A percentile compares a stretch with the other conserved stretches of the same genome.
phyloP scores from a whole-genome alignment of 116 monocot species.

The Phalaenopsis hybrid region DNA sequence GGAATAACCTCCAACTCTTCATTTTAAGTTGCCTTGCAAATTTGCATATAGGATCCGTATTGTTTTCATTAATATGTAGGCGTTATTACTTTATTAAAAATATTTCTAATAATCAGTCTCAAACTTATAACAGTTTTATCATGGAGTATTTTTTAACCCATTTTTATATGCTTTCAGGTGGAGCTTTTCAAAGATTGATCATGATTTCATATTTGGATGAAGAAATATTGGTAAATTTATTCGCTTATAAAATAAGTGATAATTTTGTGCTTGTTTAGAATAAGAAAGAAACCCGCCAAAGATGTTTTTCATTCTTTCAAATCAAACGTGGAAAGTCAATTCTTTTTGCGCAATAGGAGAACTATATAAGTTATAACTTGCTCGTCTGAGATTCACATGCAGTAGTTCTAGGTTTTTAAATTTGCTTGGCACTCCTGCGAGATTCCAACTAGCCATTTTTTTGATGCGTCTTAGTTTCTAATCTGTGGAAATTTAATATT shows the following conservation, averaged over 20 bases:
- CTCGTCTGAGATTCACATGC: not conserved
- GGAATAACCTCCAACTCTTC: not conserved
- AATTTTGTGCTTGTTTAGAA: not conserved
- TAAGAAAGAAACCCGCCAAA: not conserved
- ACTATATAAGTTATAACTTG: not conserved
- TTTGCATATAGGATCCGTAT: not conserved
- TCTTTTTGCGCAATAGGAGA: not conserved
- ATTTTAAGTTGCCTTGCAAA: not conserved
- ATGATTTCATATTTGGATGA: constrained; percentile 98
- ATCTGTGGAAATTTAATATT: too few relatives aligned
- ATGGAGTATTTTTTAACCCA: not conserved
- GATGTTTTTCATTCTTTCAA: not conserved
- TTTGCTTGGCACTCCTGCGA: not conserved
- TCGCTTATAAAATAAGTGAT: not conserved
- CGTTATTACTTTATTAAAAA: not conserved
- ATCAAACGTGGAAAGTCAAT: not conserved
- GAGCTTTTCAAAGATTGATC: constrained; percentile 73
- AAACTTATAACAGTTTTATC: not conserved
- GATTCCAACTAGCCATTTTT: not conserved
- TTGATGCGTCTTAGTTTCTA: not conserved
- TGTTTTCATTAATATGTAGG: not conserved
- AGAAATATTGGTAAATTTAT: constrained; percentile 79
- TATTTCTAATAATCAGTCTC: not conserved
- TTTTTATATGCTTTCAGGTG: constrained; percentile 47
- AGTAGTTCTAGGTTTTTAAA: not conserved